These are phyloP conservation scores for Sporisorium scitamineum DNA, from an alignment of 1,284 basidiomycete species.

Conservation along the genomic window DNA sequence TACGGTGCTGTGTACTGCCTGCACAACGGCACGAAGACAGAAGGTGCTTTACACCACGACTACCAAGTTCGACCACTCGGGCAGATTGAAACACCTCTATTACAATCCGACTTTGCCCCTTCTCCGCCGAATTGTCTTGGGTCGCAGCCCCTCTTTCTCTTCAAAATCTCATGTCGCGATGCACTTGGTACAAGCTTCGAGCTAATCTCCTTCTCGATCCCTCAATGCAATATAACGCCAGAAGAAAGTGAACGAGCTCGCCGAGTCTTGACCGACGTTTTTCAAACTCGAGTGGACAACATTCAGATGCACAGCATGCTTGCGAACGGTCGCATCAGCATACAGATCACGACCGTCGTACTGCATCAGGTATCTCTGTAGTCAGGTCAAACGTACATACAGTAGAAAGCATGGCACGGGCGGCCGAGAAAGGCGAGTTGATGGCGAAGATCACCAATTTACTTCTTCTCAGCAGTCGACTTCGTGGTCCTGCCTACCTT, in stretches of 20 bases:
- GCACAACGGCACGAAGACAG: not conserved
- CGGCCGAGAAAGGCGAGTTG: no score
- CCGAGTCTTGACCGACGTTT: not conserved
- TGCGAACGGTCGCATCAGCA: slow-evolving; percentile 7
- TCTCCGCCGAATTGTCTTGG: slow-evolving; percentile 29
- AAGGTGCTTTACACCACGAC: not conserved
- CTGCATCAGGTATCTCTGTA: slow-evolving; percentile 26
- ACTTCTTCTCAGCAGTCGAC: slow-evolving; percentile 82
- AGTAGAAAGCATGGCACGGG: no score
- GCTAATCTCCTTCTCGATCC: slow-evolving; percentile 29
- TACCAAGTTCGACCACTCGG: slow-evolving; percentile 15
- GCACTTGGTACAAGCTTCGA: not conserved
- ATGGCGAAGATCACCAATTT: no score
- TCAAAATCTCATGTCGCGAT: slow-evolving; percentile 11
- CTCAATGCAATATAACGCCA: slow-evolving; percentile 5
- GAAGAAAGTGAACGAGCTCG: not conserved
- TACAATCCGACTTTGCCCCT: slow-evolving; percentile 6
- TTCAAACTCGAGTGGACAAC: slow-evolving; percentile 7
- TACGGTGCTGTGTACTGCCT: slow-evolving; percentile 31
- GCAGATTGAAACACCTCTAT: not conserved
- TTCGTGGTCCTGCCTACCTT: no score
- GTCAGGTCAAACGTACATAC: not conserved
- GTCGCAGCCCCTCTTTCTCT: slow-evolving; percentile 19
- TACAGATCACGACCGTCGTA: slow-evolving; percentile 7
- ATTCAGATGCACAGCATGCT: not conserved